Evolutionary conservation across 495 filamentous ascomycete species (phyloP), one percentile per base, ranked within the genome.

Genomic region (Xylaria cubensis): DNA sequence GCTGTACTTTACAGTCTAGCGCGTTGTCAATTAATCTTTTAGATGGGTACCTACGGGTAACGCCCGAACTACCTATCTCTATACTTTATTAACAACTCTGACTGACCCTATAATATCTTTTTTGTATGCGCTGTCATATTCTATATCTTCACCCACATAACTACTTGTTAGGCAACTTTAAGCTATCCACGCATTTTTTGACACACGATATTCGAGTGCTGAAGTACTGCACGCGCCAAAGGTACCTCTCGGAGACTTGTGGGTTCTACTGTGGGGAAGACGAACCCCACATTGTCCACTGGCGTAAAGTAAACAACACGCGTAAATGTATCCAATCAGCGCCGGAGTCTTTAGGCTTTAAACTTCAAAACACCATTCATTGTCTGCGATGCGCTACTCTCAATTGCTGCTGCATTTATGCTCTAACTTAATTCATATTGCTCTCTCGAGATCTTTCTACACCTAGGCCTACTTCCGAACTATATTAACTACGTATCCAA

Each of bases 241-340:
- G 39, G 9, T 41, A 41, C 39, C 39, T 10, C 9, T 29, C 5
- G 21, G 8, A 12, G 32, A 32, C 32, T 61, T 2, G 15, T 19
- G 34, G 39, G 39, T 42, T 42, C 46, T 12, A 15, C 9, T 61
- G 58, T 61, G 34, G 29, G 32, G 17, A 61, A 8, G 29, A 39
- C 65, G 13, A n/a, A 44, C 10, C 42, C 51, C 56, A 32, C 58
- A 42, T 9, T 42, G 39, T 59, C 55, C 59, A 48, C 51, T 36
- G 56, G 39, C 42, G 39, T 39, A 71, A 72, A 72, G 70, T 72
- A 72, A 72, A 72, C 70, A 71, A 71, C 17, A 67, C 70, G 70
- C 70, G 70, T 72, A 12, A 51, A 51, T 42, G 7, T 19, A 61
- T 10, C 70, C 70, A 72, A 72, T 67, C 51, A 72, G 44, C 21